phyloP scores from a whole-genome alignment of 148 eudicot genomes.

The Tetragonia tetragonoides region DNA sequence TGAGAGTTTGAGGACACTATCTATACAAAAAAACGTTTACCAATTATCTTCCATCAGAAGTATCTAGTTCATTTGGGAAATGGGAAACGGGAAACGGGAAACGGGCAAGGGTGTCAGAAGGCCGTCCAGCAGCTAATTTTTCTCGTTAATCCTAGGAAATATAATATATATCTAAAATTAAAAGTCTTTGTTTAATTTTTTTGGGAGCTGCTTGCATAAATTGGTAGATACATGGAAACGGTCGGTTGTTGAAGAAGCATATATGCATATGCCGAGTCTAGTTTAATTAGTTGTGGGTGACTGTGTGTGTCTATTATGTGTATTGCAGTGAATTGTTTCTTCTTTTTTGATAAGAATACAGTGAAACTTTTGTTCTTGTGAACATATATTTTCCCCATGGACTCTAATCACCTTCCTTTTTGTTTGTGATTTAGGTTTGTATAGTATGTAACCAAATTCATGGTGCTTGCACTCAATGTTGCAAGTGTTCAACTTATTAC shows the following conservation, averaged over 20 bases:
- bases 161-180: neutral
- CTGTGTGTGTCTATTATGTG: neutral
- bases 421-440: slow-evolving; percentile 61
- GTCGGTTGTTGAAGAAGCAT: neutral
- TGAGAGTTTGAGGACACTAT: neutral
- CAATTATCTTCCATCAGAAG: neutral
- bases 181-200: neutral
- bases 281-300: neutral
- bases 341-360: neutral
- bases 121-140: neutral
- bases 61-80: neutral
- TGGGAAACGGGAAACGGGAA: neutral
- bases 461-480: slow-evolving; percentile 98
- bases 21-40: neutral
- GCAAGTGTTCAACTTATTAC: slow-evolving; percentile 94
- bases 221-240: neutral
- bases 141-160: neutral
- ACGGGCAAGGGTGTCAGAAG: neutral
- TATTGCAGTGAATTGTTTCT: neutral
- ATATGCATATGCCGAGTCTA: neutral
- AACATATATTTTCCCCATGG: neutral
- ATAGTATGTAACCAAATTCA: slow-evolving; percentile 96
- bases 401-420: slow-evolving; percentile 7
- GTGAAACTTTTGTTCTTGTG: neutral
- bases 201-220: neutral